Evolutionary conservation across 164 flowering plant species (phyloP).

Genomic region (Macadamia integrifolia): DNA sequence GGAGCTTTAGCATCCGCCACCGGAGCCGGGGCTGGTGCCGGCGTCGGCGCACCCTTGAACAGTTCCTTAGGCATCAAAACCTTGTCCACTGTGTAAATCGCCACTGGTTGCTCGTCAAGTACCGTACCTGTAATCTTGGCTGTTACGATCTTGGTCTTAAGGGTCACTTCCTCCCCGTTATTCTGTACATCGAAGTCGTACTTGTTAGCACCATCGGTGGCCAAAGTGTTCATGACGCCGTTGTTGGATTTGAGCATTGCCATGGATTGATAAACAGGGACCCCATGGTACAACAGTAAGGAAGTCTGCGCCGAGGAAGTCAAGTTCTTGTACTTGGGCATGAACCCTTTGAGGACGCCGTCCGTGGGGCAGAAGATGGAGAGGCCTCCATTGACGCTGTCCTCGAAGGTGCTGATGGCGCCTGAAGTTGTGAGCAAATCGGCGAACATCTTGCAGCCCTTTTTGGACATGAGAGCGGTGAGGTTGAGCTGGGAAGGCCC

Average conservation of each 20-base stretch:
- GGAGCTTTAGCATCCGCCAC: slow-evolving; percentile 29
- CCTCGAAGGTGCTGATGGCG: slow-evolving; percentile 38
- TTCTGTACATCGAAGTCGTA: slow-evolving; percentile 31
- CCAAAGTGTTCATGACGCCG: slow-evolving; percentile 28
- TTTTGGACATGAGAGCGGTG: slow-evolving; percentile 41
- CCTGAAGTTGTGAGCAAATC: slow-evolving; percentile 36
- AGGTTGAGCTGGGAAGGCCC: slow-evolving; percentile 47
- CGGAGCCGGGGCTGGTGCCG: slow-evolving; percentile 52
- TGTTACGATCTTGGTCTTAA: slow-evolving; percentile 49
- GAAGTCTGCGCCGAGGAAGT: slow-evolving; percentile 10
- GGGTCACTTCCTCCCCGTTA: slow-evolving; percentile 33
- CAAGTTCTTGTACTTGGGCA: slow-evolving; percentile 21
- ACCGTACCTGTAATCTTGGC: slow-evolving; percentile 46
- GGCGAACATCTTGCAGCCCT: slow-evolving; percentile 74
- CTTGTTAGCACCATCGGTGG: slow-evolving; percentile 24
- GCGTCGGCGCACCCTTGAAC: slow-evolving; percentile 57
- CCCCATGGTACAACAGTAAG: slow-evolving; percentile 30
- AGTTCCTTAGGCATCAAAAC: slow-evolving; percentile 74
- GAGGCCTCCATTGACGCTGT: slow-evolving; percentile 24
- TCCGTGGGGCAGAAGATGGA: slow-evolving; percentile 17
- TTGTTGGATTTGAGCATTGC: slow-evolving; percentile 32
- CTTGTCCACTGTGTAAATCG: slow-evolving; percentile 51
- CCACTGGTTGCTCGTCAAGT: slow-evolving; percentile 64
- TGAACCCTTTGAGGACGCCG: slow-evolving; percentile 17
- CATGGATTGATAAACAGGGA: slow-evolving; percentile 33